Base-by-base conservation (phyloP, 768 basidiomycete species). In the Tremella fuciformis region DNA sequence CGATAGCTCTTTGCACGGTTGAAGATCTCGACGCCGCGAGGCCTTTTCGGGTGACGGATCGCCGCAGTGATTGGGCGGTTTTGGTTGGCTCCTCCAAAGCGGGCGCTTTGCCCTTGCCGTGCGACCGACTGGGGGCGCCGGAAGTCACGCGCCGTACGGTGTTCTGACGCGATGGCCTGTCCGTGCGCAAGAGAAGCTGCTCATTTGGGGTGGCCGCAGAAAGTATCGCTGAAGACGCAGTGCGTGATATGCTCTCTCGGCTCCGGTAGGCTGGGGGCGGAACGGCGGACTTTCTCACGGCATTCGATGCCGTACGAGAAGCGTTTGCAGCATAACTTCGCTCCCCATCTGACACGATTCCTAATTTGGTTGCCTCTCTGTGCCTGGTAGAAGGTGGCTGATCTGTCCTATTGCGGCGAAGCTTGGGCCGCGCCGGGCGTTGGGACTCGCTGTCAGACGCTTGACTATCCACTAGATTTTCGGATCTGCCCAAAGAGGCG, bases 241-340 rank as follows among this genome's bases (percentile, higher is more conserved):
- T 34, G 11, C 29, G 29, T 11, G 29, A 34, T 11, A 34, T 4
- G 29, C 11, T 34, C 6, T 34, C 29, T 11, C 29, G 29, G 29
- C 6, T 4, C 11, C 29, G 29, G 11, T 34, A 34, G 29, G 29
- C 4, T 34, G 29, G 29, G 4, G 29, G 29, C 29, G 29, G 29
- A 11, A 34, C 29, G 29, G 29, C 29, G 42, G 22, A n/a, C 29
- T 50, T 40, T 49, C 60, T 29, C 9, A 46, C 60, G 13, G 37
- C 48, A n/a, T 25, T 57, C 11, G 64, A 65, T 13, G 68, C 65
- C 2, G 68, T 67, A 1, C 90, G 87, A 1, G 89, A 91, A 58
- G 91, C 85, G 70, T 92, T 92, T n/a, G 86, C 88, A 2, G 91
- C 91, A 77, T 93, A 94, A 48, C 91, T 85, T 56, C 88, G 84